Conservation (phyloP, 768 basidiomycete genomes). For the Rhodocollybia butyracea region DNA sequence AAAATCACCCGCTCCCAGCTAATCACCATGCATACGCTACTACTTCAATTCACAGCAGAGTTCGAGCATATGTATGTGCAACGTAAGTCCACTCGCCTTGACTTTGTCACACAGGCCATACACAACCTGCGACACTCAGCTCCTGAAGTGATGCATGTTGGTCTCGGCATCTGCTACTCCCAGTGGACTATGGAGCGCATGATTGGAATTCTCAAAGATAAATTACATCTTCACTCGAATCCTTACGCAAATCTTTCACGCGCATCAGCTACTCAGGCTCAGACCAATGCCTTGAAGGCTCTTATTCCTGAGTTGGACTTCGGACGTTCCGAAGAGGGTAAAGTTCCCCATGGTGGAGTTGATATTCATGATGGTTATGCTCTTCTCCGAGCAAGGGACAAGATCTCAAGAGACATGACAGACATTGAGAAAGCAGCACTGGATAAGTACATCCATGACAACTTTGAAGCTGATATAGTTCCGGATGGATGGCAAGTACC, state of each 20-base stretch:
- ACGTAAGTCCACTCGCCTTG: not conserved
- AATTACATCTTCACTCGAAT: constrained; percentile 13
- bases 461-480: not conserved
- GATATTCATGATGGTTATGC: constrained; percentile 2
- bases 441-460: not conserved
- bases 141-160: constrained; percentile 8
- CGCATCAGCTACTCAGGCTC: constrained; percentile 6
- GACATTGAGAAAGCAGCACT: not conserved
- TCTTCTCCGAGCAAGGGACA: not conserved
- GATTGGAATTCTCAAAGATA: constrained; percentile 8
- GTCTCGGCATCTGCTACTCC: constrained; percentile 11
- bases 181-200: constrained; percentile 20
- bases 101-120: not conserved
- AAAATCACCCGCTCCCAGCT: not conserved
- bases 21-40: not conserved
- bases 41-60: not conserved
- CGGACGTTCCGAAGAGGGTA: not conserved
- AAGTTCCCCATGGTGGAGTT: not conserved
- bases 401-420: not conserved
- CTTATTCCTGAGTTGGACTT: constrained; percentile 15
- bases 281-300: constrained; percentile 13
- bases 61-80: not conserved
- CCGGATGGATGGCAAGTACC: not conserved
- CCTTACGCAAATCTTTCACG: constrained; percentile 12
- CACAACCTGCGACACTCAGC: not conserved